A percentile compares a stretch with the other conserved stretches of the same genome.
Conservation (phyloP, 768 basidiomycete genomes). For the Chiua virens region DNA sequence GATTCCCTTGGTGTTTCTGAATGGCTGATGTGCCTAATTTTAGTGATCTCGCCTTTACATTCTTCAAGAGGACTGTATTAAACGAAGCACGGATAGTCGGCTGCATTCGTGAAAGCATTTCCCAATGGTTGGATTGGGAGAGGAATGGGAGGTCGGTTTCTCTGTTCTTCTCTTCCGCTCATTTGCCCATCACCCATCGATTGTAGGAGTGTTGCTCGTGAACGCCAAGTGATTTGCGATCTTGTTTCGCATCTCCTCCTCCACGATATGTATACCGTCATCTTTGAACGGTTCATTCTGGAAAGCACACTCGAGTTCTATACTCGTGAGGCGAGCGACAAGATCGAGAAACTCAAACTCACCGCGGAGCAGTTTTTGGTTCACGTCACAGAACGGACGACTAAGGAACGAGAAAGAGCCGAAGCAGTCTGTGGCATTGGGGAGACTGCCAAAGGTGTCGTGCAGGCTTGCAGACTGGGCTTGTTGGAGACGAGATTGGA, state of each 20-base stretch:
- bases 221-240: slow-evolving; percentile 42
- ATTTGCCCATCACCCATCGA: not conserved
- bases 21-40: not conserved
- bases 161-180: not conserved
- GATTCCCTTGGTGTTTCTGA: not conserved
- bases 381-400: slow-evolving; percentile 43
- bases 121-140: slow-evolving; percentile 56
- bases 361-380: slow-evolving; percentile 55
- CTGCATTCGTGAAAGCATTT: slow-evolving; percentile 45
- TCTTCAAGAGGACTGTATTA: slow-evolving; percentile 55
- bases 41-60: slow-evolving; percentile 57
- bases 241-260: slow-evolving; percentile 59
- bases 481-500: slow-evolving; percentile 44
- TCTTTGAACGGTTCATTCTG: slow-evolving; percentile 59
- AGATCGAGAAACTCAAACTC: slow-evolving; percentile 30
- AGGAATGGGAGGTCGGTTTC: slow-evolving; percentile 40
- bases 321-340: slow-evolving; percentile 44
- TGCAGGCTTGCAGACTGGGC: slow-evolving; percentile 54
- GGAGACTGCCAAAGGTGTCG: slow-evolving; percentile 48
- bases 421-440: slow-evolving; percentile 48
- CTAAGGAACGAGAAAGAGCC: slow-evolving; percentile 59
- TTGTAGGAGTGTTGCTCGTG: slow-evolving; percentile 37
- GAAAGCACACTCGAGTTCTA: slow-evolving; percentile 55
- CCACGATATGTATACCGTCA: slow-evolving; percentile 53
- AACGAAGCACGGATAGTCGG: slow-evolving; percentile 43